Evolutionary conservation across 768 basidiomycete species (phyloP), one percentile per base, ranked within the genome.

Genomic region (Mycena albidolilacea): DNA sequence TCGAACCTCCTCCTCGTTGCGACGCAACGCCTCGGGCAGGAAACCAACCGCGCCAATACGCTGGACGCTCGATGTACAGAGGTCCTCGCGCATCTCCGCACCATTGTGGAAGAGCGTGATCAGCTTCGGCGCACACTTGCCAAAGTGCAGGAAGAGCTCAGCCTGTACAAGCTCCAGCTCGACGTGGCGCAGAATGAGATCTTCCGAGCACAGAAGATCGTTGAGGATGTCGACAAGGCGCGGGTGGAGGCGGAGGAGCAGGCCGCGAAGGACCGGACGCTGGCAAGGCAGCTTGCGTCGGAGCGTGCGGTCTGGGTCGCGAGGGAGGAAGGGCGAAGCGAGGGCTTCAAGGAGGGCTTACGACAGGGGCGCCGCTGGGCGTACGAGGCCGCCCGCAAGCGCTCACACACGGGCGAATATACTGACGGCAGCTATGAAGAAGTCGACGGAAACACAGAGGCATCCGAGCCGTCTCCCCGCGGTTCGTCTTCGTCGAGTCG

Each of bases 181-280:
- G 87, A 89, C 19, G 82, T 86, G 43, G 91, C 91, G 17, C 90
- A 92, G 74, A 82, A 83, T 67, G 90, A 93, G 78, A 89, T 92
- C 55, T 76, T 81, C 30, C 85, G 87, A 41, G 89, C 88, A 5
- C 87, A 90, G 75, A 85, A 86, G 7, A 82, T 87, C 6, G 78
- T 91, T 52, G 85, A 82, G 71, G 81, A 82, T 1, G 79, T 88
- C 7, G 89, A 90, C 79, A 81, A 80, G 12, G 86, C 91, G 69
- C 85, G 89, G 35, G 86, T 90, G 38, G 88, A 91, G 7, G 91
- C 91, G 0, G 90, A 91, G 77, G 81, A 84, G 9, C 86, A 85
- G 23, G 90, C 89, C 1, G 84, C 84, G 19, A 84, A 85, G 30
- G 89, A 89, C 35, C 85, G 90, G 50, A 84, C 84, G 21, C 85